A percentile compares a stretch with the other conserved stretches of the same genome.
phyloP scores from a whole-genome alignment of 306 rosid genomes.

The Fagus sylvatica region DNA sequence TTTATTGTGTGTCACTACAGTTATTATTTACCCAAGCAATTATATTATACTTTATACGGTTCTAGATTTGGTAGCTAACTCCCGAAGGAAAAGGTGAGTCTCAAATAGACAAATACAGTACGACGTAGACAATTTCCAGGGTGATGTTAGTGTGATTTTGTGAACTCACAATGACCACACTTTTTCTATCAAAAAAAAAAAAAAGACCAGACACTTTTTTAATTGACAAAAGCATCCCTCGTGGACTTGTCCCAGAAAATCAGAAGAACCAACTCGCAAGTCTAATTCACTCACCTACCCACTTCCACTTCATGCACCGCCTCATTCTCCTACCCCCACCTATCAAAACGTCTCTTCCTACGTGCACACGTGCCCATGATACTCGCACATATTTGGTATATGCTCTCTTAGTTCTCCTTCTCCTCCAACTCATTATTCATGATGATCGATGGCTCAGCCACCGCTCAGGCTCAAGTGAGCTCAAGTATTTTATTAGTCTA shows the following conservation, averaged over 20 bases:
- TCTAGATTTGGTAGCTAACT: no score
- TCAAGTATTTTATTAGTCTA: no score
- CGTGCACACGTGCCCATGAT: neutral
- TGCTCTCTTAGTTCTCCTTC: neutral
- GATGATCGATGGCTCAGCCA: no score
- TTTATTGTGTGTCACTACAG: no score
- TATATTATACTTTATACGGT: no score
- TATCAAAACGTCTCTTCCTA: neutral
- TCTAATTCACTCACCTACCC: slow-evolving; percentile 36
- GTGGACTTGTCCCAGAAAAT: neutral
- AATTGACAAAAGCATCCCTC: neutral
- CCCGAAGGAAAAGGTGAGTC: no score
- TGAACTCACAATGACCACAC: no score
- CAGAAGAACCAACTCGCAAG: neutral
- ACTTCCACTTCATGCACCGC: neutral
- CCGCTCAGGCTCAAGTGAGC: no score
- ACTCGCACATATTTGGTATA: neutral
- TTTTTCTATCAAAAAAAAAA: no score
- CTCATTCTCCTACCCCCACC: slow-evolving; percentile 24
- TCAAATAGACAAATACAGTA: no score
- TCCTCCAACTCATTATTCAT: neutral
- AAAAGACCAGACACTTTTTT: neutral
- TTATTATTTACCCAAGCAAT: no score
- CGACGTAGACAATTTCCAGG: neutral
- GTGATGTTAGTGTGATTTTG: no score